Conservation (phyloP, 371 early-diverging fungal genomes). For the Smittium culicis region DNA sequence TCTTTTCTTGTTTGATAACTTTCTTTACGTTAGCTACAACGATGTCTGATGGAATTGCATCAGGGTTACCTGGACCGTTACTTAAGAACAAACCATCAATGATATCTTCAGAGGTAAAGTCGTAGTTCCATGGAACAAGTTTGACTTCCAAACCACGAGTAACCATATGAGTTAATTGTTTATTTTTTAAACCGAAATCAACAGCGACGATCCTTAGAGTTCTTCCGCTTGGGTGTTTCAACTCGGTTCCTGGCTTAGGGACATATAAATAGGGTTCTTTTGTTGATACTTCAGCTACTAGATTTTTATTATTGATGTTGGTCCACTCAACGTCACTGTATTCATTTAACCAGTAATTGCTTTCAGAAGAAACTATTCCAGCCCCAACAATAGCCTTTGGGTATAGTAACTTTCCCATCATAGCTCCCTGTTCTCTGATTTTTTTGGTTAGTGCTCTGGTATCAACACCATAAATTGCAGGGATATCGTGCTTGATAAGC, state of each 20-base stretch:
- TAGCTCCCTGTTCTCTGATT: conserved; percentile 77
- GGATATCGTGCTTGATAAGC: conserved; percentile 74
- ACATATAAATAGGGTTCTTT: conserved; percentile 59
- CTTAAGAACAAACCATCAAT: conserved; percentile 82
- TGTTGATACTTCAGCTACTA: conserved; percentile 85
- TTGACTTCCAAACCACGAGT: conserved; percentile 82
- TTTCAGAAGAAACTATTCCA: neutral
- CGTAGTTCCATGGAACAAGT: conserved; percentile 92
- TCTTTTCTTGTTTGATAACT: conserved; percentile 48
- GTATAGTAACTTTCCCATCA: conserved; percentile 71
- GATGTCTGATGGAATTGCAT: conserved; percentile 39
- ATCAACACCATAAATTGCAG: conserved; percentile 85
- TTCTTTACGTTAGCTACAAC: conserved; percentile 58
- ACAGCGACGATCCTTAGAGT: conserved; percentile 73
- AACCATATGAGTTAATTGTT: conserved; percentile 92
- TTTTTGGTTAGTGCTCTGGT: conserved; percentile 87
- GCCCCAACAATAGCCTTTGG: conserved; percentile 37
- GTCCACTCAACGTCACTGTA: conserved; percentile 43
- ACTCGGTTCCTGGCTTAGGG: conserved; percentile 42
- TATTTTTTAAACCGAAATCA: conserved; percentile 96
- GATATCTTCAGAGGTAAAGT: conserved; percentile 53
- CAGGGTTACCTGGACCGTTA: conserved; percentile 96
- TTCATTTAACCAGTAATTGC: conserved; percentile 14
- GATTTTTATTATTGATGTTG: conserved; percentile 81
- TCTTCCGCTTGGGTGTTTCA: conserved; percentile 53